phyloP scores from a whole-genome alignment of 1,284 basidiomycete species.

The Cryptococcus amylolentus region DNA sequence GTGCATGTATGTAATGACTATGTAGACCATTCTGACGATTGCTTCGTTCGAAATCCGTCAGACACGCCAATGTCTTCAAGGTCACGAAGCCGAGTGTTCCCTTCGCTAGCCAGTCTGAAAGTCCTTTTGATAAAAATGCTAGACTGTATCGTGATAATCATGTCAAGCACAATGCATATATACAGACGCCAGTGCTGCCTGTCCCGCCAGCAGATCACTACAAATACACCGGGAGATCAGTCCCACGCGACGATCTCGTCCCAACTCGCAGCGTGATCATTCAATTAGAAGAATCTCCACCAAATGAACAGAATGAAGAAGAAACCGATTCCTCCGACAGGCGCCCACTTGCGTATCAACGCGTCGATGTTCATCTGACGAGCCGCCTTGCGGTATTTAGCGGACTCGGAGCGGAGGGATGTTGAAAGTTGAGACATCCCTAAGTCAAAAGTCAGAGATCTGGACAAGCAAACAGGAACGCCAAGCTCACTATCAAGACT shows the following conservation, averaged over 20 bases:
- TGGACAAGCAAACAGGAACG: neutral
- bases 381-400: slow-evolving; percentile 95
- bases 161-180: neutral
- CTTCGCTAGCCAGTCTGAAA: no score
- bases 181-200: neutral
- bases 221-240: neutral
- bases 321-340: slow-evolving; percentile 72
- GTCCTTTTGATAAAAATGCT: no score
- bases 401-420: slow-evolving; percentile 92
- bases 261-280: neutral
- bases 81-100: no score
- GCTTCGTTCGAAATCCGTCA: no score
- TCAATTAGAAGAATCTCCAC: slow-evolving; percentile 69
- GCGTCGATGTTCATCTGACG: slow-evolving; percentile 92
- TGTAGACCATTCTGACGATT: no score
- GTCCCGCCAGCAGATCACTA: no score
- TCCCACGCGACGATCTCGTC: neutral
- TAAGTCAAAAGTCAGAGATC: slow-evolving; percentile 39
- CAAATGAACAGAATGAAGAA: slow-evolving; percentile 82
- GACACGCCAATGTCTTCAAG: no score
- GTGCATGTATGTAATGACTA: no score
- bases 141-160: neutral
- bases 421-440: slow-evolving; percentile 98
- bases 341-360: slow-evolving; percentile 92
- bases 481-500: slow-evolving; percentile 78